These are phyloP conservation scores for Clarireedia paspali DNA, from an alignment of 2,329 filamentous ascomycete genomes.

Conservation along the genomic window DNA sequence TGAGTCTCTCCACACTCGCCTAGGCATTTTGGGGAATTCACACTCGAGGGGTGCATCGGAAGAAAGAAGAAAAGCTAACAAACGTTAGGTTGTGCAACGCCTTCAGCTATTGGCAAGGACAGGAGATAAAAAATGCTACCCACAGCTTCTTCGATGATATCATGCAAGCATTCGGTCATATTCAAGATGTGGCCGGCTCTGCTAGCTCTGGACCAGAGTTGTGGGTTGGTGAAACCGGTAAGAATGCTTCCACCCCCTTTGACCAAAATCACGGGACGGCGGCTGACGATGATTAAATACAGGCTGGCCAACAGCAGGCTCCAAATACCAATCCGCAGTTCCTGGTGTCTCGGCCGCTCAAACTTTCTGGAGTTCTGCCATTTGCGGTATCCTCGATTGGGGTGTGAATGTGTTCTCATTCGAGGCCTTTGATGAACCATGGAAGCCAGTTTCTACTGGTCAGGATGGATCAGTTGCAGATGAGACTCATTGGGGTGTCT, in stretches of 20 bases:
- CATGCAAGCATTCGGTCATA: conserved; percentile 52
- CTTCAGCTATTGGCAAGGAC: conserved; percentile 67
- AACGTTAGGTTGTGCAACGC: conserved; percentile 49
- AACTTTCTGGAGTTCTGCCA: conserved; percentile 51
- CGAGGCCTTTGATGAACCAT: conserved; percentile 66
- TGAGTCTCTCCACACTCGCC: neutral
- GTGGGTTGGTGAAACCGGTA: conserved; percentile 60
- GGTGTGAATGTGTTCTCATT: conserved; percentile 66
- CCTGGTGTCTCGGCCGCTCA: conserved; percentile 52
- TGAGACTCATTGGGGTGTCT: conserved; percentile 65
- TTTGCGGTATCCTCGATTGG: conserved; percentile 58
- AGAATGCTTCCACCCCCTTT: neutral
- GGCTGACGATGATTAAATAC: neutral
- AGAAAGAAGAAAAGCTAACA: neutral
- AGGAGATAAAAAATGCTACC: conserved; percentile 45
- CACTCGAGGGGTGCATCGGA: neutral
- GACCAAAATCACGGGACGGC: neutral
- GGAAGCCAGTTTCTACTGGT: conserved; percentile 58
- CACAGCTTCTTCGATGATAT: conserved; percentile 61
- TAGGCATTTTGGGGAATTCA: neutral
- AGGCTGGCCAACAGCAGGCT: conserved; percentile 56
- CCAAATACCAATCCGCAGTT: conserved; percentile 52
- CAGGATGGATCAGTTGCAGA: conserved; percentile 53
- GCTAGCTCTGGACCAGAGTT: conserved; percentile 49
- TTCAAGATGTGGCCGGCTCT: conserved; percentile 50